Base-by-base conservation (phyloP, 306 rosid genomes). In the Quercus mongolica region DNA sequence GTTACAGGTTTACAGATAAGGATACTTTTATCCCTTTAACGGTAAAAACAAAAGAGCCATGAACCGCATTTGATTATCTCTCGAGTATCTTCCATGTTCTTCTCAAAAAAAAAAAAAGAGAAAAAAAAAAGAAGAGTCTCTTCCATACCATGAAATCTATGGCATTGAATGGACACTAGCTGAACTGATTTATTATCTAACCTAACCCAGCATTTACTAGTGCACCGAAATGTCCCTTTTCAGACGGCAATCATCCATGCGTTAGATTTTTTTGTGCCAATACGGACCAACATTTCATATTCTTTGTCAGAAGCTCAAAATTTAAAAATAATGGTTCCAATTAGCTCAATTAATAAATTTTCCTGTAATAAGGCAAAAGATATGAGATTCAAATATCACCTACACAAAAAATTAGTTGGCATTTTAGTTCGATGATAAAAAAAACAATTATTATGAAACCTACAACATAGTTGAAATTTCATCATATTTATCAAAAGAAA, bases 171-270 rank as follows among this genome's bases (percentile, higher is more conserved):
- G 10, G 75, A 56, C 75, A 69, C 75, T 14, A 21, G 26, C 75
- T 77, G 56, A 69, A 65, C 8, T 9, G 21, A 62, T 69, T 78
- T 69, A 78, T 30, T 77, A 26, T 3, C 46, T 1, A 70, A 69
- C 76, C 81, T 56, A 78, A 69, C 76, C 44, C 76, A 56, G 58
- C 57, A 78, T 38, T 55, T 57, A 25, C 74, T 56, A 54, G 41
- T 77, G 73, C 68, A 67, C 41, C 41, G 46, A 69, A 33, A 28
- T 70, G 81, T 77, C 61, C 56, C 4, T 56, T 1, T 56, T 56
- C 30, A 33, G 26, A 51, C 69, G 5, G 4, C 65, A 69, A 15
- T 54, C 26, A 54, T 52, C 56, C 80, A 49, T 35, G 55, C 74
- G 65, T 76, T 71, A 51, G n/a, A 59, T 44, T 57, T 44, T 44